Percentiles rank a stretch among this genome's conserved stretches.
phyloP scores from a whole-genome alignment of 352 stramenopile species.

The Phytophthora sojae region DNA sequence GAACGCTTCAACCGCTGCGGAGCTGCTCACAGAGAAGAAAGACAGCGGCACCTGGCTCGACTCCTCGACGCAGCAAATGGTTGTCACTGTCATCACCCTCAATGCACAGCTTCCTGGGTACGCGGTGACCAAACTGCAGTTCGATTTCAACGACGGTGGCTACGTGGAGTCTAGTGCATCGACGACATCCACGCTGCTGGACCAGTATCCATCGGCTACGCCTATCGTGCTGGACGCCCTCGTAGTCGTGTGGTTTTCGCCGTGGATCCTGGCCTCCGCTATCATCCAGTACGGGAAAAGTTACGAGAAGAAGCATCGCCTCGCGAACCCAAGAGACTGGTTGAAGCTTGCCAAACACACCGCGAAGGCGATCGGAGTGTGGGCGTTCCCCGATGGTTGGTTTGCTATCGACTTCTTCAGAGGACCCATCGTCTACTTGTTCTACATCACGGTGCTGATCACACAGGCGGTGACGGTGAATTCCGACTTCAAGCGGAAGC shows the following conservation, averaged over 20 bases:
- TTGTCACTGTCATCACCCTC: constrained; percentile 54
- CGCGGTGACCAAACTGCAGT: constrained; percentile 39
- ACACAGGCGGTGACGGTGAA: constrained; percentile 49
- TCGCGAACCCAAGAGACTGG: constrained; percentile 5
- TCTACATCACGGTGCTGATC: constrained; percentile 56
- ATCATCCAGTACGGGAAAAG: constrained; percentile 22
- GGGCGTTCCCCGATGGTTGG: constrained; percentile 44
- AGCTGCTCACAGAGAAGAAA: constrained; percentile 35
- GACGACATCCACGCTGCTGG: constrained; percentile 34
- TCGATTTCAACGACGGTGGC: constrained; percentile 50
- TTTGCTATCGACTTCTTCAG: constrained; percentile 37
- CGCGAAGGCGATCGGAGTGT: constrained; percentile 38
- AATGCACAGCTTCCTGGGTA: constrained; percentile 55
- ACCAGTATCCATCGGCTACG: constrained; percentile 26
- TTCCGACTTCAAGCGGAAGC: constrained; percentile 47
- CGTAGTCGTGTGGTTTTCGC: constrained; percentile 35
- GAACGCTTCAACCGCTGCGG: constrained; percentile 31
- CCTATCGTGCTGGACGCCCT: constrained; percentile 30
- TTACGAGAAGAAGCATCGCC: constrained; percentile 20
- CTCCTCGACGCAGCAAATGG: constrained; percentile 39
- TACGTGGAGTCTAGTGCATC: constrained; percentile 37
- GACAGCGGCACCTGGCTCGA: constrained; percentile 41
- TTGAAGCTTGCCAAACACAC: constrained; percentile 30
- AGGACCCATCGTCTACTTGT: constrained; percentile 34
- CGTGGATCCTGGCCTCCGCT: constrained; percentile 27